Evolutionary conservation across 1,139 yeast species (phyloP), one percentile per base, ranked within the genome.

Genomic region (Yamadazyma oceani): DNA sequence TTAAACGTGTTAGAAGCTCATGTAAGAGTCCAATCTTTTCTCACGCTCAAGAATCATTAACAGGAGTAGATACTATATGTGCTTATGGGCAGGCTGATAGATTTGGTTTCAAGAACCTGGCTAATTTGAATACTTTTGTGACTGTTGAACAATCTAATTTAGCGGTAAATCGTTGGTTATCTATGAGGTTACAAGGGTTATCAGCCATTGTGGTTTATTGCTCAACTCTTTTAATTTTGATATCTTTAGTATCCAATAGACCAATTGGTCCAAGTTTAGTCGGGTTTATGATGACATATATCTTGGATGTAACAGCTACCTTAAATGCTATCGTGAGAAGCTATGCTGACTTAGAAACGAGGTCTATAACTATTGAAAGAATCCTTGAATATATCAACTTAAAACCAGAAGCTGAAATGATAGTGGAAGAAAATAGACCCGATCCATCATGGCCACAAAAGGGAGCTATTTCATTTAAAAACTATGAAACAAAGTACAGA

Each of bases 201-300:
- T 61, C 71, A 8, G 57, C 71, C 1, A 26, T 60, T 17, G 56
- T 67, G 27, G 58, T 66, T 5, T 61, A 57, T 36, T 42, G 56
- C 8, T 50, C 66, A 1, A 52, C 69, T 2, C 42, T 63, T 21
- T 46, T 62, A 32, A 57, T 64, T 21, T 48, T 62, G 32, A 37
- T 48, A 9, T 52, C 61, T 5, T 48, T 58, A 35, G 48, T 47
- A 3, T 53, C 62, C 3, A 39, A 41, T 3, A 46, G 35, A 31
- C 53, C 57, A 16, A 43, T 65, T 27, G 55, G 53, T 31, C 60
- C 70, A 3, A 68, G 64, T 14, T 47, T 63, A 46, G 63, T 62
- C 27, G 72, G 73, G 39, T 65, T 66, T 47, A 52, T 65, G 19
- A 60, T 66, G 69, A 54, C 64, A 10, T 61, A 64, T 43, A 63